A percentile compares a stretch with the other conserved stretches of the same genome.
Evolutionary conservation across 306 rosid species (phyloP).

Genomic region (Prunus davidiana): DNA sequence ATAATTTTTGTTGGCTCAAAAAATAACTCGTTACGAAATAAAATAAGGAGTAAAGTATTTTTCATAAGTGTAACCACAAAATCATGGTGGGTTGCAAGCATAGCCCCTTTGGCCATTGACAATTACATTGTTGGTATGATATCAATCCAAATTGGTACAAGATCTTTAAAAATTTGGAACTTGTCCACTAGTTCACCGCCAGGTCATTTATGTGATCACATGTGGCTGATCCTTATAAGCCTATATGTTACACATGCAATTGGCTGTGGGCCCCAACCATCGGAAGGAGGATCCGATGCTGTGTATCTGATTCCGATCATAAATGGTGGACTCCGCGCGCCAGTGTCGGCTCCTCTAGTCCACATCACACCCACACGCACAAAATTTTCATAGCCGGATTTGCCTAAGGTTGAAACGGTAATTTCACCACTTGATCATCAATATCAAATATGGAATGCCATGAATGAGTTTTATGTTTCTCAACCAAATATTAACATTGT

Average conservation of each 20-base stretch:
- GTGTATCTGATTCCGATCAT: no score
- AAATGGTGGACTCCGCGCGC: no score
- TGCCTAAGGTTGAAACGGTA: no score
- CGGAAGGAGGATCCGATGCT: not conserved
- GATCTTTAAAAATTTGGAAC: not conserved
- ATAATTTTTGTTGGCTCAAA: no score
- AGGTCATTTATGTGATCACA: not conserved
- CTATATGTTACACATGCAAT: not conserved
- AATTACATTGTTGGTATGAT: not conserved
- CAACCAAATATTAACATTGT: not conserved
- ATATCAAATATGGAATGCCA: not conserved
- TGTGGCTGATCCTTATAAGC: not conserved
- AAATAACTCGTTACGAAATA: no score
- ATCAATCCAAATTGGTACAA: not conserved
- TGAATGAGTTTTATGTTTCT: not conserved
- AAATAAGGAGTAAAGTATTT: no score
- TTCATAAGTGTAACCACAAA: no score
- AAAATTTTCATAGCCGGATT: not conserved
- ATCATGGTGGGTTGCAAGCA: no score
- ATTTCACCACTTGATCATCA: not conserved
- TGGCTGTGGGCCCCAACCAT: not conserved
- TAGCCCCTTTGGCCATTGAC: no score
- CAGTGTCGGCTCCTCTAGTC: not conserved
- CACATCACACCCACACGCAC: not conserved
- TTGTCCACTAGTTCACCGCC: slow-evolving; percentile 9